These are phyloP conservation scores for Exophiala sideris DNA, from an alignment of 2,329 filamentous ascomycete genomes.

Conservation along the genomic window DNA sequence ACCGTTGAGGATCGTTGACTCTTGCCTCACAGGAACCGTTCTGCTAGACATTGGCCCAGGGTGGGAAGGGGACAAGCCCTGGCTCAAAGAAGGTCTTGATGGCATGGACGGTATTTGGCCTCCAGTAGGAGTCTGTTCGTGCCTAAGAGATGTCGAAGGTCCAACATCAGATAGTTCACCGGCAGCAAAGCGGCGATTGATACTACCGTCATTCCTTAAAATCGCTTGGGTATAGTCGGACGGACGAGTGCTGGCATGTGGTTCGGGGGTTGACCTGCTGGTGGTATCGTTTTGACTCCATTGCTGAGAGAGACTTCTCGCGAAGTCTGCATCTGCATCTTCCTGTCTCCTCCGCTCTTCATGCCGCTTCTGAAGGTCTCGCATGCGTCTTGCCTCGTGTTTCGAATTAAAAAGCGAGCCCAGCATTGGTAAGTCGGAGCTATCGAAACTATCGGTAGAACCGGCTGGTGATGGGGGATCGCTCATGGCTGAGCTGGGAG, in stretches of 20 bases:
- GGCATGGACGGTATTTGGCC: neutral
- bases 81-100: too few species aligned
- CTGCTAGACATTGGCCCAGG: too few species aligned
- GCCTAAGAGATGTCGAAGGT: neutral
- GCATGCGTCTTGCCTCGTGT: constrained; percentile 17
- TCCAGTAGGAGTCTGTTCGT: neutral
- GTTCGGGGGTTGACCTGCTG: constrained; percentile 3
- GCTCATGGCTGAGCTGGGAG: constrained; percentile 19
- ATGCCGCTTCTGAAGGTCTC: constrained; percentile 10
- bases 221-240: constrained; percentile 22
- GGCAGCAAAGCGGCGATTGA: constrained; percentile 9
- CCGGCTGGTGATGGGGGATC: constrained; percentile 12
- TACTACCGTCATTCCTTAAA: constrained; percentile 21
- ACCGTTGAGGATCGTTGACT: too few species aligned
- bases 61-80: too few species aligned
- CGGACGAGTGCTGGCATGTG: neutral
- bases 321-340: constrained; percentile 32
- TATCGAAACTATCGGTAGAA: constrained; percentile 17
- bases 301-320: constrained; percentile 36
- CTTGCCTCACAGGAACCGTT: too few species aligned
- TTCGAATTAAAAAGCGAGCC: constrained; percentile 15
- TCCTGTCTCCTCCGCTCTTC: constrained; percentile 28
- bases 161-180: neutral
- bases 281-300: constrained; percentile 22
- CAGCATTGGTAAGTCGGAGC: constrained; percentile 22